Conservation (phyloP, 257 asterid genomes). For the Asclepias syriaca region DNA sequence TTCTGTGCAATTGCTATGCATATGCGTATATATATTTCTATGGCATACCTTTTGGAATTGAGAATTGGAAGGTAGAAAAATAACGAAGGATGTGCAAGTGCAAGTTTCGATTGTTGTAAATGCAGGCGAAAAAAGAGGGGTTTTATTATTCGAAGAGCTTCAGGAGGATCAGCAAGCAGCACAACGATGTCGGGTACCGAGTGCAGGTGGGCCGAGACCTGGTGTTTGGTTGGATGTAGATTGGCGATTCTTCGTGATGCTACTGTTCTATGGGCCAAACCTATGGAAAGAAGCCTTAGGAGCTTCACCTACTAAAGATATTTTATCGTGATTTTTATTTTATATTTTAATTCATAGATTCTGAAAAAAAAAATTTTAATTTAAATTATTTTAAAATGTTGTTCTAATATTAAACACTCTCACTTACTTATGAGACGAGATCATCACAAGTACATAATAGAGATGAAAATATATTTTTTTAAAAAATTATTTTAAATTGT, state of each 20-base stretch:
- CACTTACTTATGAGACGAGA: too few species aligned
- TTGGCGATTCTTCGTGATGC: too few species aligned
- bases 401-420: too few species aligned
- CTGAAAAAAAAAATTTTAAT: too few species aligned
- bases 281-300: not conserved
- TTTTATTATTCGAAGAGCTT: not conserved
- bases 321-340: too few species aligned
- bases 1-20: not conserved
- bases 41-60: not conserved
- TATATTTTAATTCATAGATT: too few species aligned
- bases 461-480: too few species aligned
- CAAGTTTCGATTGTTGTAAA: not conserved
- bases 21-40: not conserved
- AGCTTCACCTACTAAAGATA: not conserved
- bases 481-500: too few species aligned
- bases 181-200: not conserved
- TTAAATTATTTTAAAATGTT: too few species aligned
- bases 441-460: too few species aligned
- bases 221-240: not conserved
- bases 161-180: not conserved
- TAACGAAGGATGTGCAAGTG: not conserved
- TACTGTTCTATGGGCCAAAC: not conserved
- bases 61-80: not conserved
- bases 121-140: not conserved
- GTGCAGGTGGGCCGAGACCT: not conserved